Evolutionary conservation across 2,329 filamentous ascomycete species (phyloP), one percentile per base, ranked within the genome.

Genomic region (Fusarium paranaense): DNA sequence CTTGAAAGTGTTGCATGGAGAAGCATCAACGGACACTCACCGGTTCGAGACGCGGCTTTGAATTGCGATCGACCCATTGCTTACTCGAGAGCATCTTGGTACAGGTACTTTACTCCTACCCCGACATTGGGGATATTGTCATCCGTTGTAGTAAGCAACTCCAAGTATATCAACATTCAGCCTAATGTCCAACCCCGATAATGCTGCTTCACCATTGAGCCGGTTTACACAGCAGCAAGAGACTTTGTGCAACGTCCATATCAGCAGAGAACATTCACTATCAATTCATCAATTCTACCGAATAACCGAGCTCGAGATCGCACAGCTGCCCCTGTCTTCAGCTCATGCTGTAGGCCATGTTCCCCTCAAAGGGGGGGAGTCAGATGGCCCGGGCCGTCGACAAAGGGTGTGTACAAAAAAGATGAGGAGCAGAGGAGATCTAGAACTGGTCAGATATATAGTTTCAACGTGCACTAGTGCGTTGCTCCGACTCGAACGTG

Each of bases 381-480:
- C 63, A 63, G 37, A 71, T 73, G 70, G 70, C 66, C 67, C 67
- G 70, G 70, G 47, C 71, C 70, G 67, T 64, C 45, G 18, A 38
- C 64, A 62, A 37, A 52, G 63, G 67, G 71, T 73, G 71, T 71
- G 56, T 73, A 71, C 64, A 40, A 47, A 27, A 32, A 32, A 32
- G 18, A 52, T 30, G 47, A 52, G 27, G 27, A 50, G 20, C 16
- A 47, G 25, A n/a, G 16, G 20, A 62, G 56, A 73, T 73, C 67
- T 52, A 67, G 62, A 71, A 68, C 71, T 71, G 67, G 67, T 73
- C 13, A 68, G 56, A 71, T 56, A 73, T 70, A 59, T 13, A 71
- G 32, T 73, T 64, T n/a, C 62, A 32, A 64, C 25, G 30, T 30
- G n/a, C 32, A 7, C 25, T 72, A 72, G 62, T 56, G 52, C 27